Percentiles rank a stretch among this genome's conserved stretches.
These are phyloP conservation scores for Penicillium sp. DNA, from an alignment of 2,329 filamentous ascomycete species.

Conservation along the genomic window DNA sequence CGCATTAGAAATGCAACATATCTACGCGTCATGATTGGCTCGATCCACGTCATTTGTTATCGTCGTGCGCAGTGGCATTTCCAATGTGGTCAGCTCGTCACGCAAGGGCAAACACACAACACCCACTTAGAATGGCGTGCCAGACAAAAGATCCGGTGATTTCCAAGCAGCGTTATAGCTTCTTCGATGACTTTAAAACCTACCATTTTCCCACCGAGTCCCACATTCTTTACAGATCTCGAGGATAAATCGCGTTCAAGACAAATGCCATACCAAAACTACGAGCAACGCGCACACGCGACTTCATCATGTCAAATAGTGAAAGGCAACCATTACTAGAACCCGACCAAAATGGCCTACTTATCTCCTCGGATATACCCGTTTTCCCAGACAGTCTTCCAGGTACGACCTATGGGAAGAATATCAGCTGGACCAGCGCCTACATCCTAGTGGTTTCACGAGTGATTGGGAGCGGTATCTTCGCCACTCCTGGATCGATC, in stretches of 20 bases:
- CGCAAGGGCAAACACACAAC: constrained; percentile 24
- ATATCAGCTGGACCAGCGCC: constrained; percentile 61
- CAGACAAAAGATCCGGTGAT: constrained; percentile 13
- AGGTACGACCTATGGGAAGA: constrained; percentile 57
- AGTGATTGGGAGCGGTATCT: constrained; percentile 70
- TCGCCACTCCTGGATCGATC: constrained; percentile 69
- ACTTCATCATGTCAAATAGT: constrained; percentile 36
- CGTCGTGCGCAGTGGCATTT: neutral
- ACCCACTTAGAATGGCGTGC: constrained; percentile 31
- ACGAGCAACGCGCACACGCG: constrained; percentile 53
- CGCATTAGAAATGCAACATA: neutral
- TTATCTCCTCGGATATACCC: constrained; percentile 1
- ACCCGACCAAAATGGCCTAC: neutral
- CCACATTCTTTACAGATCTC: neutral
- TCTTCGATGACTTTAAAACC: neutral
- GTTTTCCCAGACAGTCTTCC: constrained; percentile 41
- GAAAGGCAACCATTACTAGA: constrained; percentile 15
- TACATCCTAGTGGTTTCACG: constrained; percentile 68
- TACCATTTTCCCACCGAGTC: neutral
- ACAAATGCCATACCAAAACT: neutral
- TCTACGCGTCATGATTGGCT: neutral
- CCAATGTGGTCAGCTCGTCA: constrained; percentile 6
- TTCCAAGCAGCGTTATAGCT: constrained; percentile 17
- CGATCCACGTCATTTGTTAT: neutral
- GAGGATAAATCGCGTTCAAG: neutral